A percentile compares a stretch with the other conserved stretches of the same genome.
These are phyloP conservation scores for Phytophthora pistaciae DNA, from an alignment of 352 stramenopile species.

Conservation along the genomic window DNA sequence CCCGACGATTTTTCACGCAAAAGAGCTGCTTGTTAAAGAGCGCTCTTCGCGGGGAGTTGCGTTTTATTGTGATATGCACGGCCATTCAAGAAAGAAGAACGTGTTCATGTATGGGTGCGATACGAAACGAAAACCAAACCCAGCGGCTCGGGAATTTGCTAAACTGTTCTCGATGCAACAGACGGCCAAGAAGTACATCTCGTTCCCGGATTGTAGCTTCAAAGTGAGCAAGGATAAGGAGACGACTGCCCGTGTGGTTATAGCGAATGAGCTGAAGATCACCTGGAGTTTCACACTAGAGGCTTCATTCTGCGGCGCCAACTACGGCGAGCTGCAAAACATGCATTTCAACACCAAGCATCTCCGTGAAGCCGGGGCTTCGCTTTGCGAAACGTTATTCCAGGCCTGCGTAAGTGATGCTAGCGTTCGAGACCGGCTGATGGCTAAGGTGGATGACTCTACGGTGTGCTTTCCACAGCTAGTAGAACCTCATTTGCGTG, in stretches of 20 bases:
- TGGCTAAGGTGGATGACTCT: constrained; percentile 42
- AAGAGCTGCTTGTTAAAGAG: constrained; percentile 80
- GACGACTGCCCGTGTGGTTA: constrained; percentile 83
- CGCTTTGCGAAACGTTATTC: constrained; percentile 63
- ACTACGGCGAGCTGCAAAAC: constrained; percentile 65
- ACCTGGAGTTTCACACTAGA: constrained; percentile 88
- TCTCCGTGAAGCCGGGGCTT: constrained; percentile 52
- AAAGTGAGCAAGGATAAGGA: constrained; percentile 86
- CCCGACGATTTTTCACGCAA: constrained; percentile 91
- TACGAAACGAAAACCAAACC: constrained; percentile 88
- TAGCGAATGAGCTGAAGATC: constrained; percentile 82
- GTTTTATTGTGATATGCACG: constrained; percentile 93
- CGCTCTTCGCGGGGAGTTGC: constrained; percentile 61
- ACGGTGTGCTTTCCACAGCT: constrained; percentile 41
- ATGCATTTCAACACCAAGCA: constrained; percentile 79
- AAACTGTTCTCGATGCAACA: constrained; percentile 76
- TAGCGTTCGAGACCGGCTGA: constrained; percentile 42
- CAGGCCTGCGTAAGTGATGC: constrained; percentile 48
- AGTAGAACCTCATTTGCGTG: constrained; percentile 50
- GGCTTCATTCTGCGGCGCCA: constrained; percentile 87
- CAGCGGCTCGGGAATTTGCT: constrained; percentile 73
- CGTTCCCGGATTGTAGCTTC: constrained; percentile 78
- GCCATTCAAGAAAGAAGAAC: constrained; percentile 94
- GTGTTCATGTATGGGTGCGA: constrained; percentile 97
- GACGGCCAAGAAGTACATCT: constrained; percentile 73